phyloP scores from a whole-genome alignment of 306 rosid species.

The Cicer judaicum region DNA sequence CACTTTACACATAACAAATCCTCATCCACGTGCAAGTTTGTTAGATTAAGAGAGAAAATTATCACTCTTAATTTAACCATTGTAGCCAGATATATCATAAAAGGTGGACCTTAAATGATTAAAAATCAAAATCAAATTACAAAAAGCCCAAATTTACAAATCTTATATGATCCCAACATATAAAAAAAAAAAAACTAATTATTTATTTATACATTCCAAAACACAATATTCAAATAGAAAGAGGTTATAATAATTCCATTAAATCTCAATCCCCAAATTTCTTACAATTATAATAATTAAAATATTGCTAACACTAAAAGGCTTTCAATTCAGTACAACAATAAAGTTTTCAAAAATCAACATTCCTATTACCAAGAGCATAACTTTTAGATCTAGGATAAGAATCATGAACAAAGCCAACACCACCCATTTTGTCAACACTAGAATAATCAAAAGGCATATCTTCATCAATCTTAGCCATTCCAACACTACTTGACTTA shows the following conservation, averaged over 20 bases:
- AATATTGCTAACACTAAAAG: not conserved
- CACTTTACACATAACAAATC: not conserved
- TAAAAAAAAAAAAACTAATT: not conserved
- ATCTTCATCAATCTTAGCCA: conserved; percentile 76
- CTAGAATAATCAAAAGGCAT: conserved; percentile 46
- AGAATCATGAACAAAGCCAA: conserved; percentile 11
- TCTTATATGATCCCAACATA: not conserved
- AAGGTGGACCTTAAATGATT: too few relatives aligned
- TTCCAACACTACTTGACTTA: conserved; percentile 66
- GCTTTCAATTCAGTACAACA: not conserved
- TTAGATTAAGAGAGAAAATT: too few relatives aligned
- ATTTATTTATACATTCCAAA: conserved; percentile 3
- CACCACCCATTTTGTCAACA: conserved; percentile 23
- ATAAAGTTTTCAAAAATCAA: conserved; percentile 22
- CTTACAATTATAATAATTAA: not conserved
- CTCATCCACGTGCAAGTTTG: too few relatives aligned
- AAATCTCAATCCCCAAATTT: not conserved
- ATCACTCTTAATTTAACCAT: too few relatives aligned
- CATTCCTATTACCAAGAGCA: conserved; percentile 53
- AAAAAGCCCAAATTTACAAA: not conserved
- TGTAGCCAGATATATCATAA: too few relatives aligned
- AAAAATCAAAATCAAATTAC: not conserved
- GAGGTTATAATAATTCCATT: conserved; percentile 15
- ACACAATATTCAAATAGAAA: conserved; percentile 11
- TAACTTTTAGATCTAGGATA: conserved; percentile 71